Evolutionary conservation across 2,329 filamentous ascomycete species (phyloP), one percentile per base, ranked within the genome.

Genomic region (Cercospora canescens): DNA sequence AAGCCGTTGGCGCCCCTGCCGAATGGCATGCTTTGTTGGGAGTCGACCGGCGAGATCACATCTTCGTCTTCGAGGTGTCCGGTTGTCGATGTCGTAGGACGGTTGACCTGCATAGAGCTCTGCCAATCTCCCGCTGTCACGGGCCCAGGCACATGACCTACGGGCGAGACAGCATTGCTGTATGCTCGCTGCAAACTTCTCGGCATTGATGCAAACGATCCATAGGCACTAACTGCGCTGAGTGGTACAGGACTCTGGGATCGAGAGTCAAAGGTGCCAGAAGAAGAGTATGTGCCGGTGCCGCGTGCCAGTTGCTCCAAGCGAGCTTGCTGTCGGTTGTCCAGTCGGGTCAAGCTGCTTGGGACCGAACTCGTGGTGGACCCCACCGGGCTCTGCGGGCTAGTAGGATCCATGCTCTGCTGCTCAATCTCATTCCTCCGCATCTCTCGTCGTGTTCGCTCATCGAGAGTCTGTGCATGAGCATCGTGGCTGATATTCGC

Each of bases 171-270:
- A 18, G 72, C 73, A 39, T 76, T 76, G 50, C 72, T 73, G 55
- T 75, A 77, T n/a, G 74, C 75, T 50, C 75, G 65, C 39, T 74
- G 72, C 54, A 77, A 58, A 48, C 69, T 67, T 16, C 75, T 65
- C 11, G 76, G 75, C 65, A 76, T 67, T 16, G 67, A 63, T 12
- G 64, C 50, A 35, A 67, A 62, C 5, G 70, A 67, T 9, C 68
- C 69, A 21, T 69, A 68, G 0, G 69, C 67, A 18, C 66, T 67
- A 18, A 41, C 57, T n/a, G 60, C 54, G 12, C 60, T 58, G 2
- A 62, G 35, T 41, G 66, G 63, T 11, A 24, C 60, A 48, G 65
- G 62, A 30, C 60, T 62, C 21, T 62, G 35, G 11, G 60, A 55
- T 32, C 60, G 37, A 14, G 64, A 41, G 30, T 28, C 57, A 60